Percentiles rank a stretch among this genome's conserved stretches.
Evolutionary conservation across 2,329 filamentous ascomycete species (phyloP).

Genomic region (Colletotrichum spaethianum): DNA sequence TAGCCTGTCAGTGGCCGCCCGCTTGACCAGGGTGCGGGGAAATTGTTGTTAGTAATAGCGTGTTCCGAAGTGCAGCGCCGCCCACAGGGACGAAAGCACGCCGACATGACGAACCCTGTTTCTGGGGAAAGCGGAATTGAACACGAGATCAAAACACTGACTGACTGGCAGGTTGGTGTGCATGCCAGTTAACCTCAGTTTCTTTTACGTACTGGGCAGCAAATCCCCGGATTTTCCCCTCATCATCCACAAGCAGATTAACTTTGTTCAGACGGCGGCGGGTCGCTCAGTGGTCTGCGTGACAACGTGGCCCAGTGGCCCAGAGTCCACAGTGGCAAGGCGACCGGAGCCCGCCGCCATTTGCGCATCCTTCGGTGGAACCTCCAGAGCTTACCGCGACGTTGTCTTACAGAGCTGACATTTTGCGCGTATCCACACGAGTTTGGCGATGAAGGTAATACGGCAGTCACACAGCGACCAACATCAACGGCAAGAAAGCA

Average conservation of each 20-base stretch:
- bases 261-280: constrained; percentile 34
- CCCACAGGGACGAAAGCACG: neutral
- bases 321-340: constrained; percentile 8
- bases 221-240: constrained; percentile 34
- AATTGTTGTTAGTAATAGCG: constrained; percentile 27
- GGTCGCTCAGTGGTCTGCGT: constrained; percentile 24
- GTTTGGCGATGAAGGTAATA: no score
- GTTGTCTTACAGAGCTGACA: constrained; percentile 8
- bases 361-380: constrained; percentile 20
- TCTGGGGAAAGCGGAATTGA: constrained; percentile 31
- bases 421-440: no score
- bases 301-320: neutral
- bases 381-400: constrained; percentile 20
- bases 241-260: constrained; percentile 31
- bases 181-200: constrained; percentile 6
- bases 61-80: neutral
- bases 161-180: neutral
- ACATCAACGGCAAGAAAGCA: neutral
- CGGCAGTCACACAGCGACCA: neutral
- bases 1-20: constrained; percentile 5
- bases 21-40: constrained; percentile 14
- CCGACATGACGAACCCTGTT: constrained; percentile 1
- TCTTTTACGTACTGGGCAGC: constrained; percentile 35
- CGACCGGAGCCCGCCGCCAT: neutral
- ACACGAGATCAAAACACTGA: constrained; percentile 4